These are phyloP conservation scores for Acorus gramineus DNA, from an alignment of 106 monocot species.

Conservation along the genomic window DNA sequence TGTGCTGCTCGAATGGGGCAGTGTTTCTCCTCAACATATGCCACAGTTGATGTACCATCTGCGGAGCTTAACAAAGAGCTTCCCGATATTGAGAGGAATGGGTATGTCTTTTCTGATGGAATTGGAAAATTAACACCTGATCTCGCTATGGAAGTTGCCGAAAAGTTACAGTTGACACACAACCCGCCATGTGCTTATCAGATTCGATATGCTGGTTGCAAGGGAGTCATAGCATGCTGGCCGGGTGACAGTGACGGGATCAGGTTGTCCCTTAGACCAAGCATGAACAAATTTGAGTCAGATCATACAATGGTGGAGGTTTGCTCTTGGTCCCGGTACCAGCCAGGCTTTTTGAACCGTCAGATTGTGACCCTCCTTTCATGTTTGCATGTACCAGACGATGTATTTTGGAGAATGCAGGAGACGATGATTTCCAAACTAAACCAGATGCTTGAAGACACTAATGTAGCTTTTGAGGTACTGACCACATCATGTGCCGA, in stretches of 20 bases:
- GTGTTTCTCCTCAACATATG: constrained; percentile 90
- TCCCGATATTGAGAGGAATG: constrained; percentile 42
- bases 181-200: constrained; percentile 87
- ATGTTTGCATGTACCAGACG: constrained; percentile 54
- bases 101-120: constrained; percentile 76
- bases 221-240: constrained; percentile 93
- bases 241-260: constrained; percentile 30
- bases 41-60: constrained; percentile 41
- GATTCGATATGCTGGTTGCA: constrained; percentile 75
- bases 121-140: constrained; percentile 85
- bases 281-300: constrained; percentile 89
- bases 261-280: constrained; percentile 52
- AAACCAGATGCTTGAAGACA: constrained; percentile 55
- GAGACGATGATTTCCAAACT: constrained; percentile 56
- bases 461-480: constrained; percentile 62
- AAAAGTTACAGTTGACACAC: constrained; percentile 44
- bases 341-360: constrained; percentile 87
- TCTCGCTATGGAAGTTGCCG: constrained; percentile 67
- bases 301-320: constrained; percentile 57
- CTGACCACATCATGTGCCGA: constrained; percentile 73
- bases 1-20: constrained; percentile 90
- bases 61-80: constrained; percentile 26
- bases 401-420: constrained; percentile 68
- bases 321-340: constrained; percentile 72
- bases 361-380: constrained; percentile 84